Evolutionary conservation across 345 rosid species (phyloP).

Genomic region (Euphorbia tirucalli): DNA sequence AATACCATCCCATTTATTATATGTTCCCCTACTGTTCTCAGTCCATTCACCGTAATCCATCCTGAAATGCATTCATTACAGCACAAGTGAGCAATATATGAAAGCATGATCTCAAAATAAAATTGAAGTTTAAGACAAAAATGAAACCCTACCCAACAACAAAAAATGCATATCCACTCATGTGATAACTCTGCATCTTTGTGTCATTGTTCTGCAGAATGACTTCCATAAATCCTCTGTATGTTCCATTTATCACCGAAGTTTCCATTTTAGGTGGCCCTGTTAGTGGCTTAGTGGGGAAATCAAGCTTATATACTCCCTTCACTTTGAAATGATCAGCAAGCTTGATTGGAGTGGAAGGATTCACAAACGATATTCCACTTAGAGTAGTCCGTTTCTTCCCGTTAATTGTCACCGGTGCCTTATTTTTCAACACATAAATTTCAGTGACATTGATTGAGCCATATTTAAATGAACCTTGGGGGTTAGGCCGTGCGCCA

Average conservation of each 20-base stretch:
- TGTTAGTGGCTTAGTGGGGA: constrained; percentile 72
- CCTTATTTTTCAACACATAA: constrained; percentile 70
- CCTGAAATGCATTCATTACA: constrained; percentile 39
- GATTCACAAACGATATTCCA: constrained; percentile 80
- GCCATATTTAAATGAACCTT: constrained; percentile 94
- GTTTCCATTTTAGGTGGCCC: constrained; percentile 68
- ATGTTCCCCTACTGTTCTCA: constrained; percentile 93
- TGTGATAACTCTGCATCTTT: constrained; percentile 85
- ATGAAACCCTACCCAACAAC: constrained; percentile 69
- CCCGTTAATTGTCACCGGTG: constrained; percentile 66
- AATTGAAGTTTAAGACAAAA: constrained; percentile 1
- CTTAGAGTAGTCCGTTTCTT: constrained; percentile 66
- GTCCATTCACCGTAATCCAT: constrained; percentile 99
- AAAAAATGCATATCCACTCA: constrained; percentile 92
- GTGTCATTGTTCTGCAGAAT: constrained; percentile 95
- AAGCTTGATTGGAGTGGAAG: constrained; percentile 90
- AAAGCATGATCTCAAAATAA: constrained; percentile 1
- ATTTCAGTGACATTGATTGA: constrained; percentile 92
- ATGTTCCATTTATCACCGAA: constrained; percentile 90
- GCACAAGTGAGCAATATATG: constrained; percentile 2
- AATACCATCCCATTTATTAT: constrained; percentile 98
- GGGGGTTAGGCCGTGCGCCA: constrained; percentile 98
- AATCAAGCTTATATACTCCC: constrained; percentile 89
- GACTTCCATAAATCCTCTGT: constrained; percentile 91
- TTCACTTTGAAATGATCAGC: constrained; percentile 81